Evolutionary conservation across 306 rosid genomes (phyloP), one percentile per base, ranked within the genome.

Genomic region (Chamaecrista fasciculata): DNA sequence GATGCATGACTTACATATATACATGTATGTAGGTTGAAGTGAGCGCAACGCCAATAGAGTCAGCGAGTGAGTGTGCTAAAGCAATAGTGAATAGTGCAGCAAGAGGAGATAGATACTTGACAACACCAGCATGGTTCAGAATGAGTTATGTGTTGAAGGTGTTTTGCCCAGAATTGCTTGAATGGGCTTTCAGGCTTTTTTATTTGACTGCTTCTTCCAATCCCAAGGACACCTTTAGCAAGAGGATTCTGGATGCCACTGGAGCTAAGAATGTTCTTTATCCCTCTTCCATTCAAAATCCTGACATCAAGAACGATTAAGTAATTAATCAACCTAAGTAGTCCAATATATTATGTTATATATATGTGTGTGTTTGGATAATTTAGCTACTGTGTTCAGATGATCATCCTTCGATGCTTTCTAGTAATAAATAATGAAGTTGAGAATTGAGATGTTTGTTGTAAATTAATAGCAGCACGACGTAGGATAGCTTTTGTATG

Each of bases 121-220:
- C 49, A 0, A 14, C 11, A 14, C 67, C 67, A 6, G 18, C 50
- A 23, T 62, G 67, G 67, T 62, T 37, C 50, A 39, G 50, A 8
- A 39, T 62, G 50, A 39, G n/a, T 6, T 39, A 39, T 2, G 6
- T 14, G 1, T 8, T 62, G 20, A 62, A 62, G 19, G 50, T 39
- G 0, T 23, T 62, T 19, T 62, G 67, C 21, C 67, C 67, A 19
- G 67, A 62, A 42, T 23, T 59, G 65, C 16, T 59, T 6, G 65
- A 34, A 11, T 59, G 65, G 65, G 24, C 28, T 14, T 19, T 33
- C 23, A 34, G 65, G 44, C 19, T 59, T 3, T 18, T 33, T 25
- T 10, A 59, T 18, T 4, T 10, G 16, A 34, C 2, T 58, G 15
- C 8, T 58, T 58, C 25, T 1, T 15, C n/a, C 1, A n/a, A n/a